phyloP scores from a whole-genome alignment of 129 eudicot species.

The Tagetes patula region DNA sequence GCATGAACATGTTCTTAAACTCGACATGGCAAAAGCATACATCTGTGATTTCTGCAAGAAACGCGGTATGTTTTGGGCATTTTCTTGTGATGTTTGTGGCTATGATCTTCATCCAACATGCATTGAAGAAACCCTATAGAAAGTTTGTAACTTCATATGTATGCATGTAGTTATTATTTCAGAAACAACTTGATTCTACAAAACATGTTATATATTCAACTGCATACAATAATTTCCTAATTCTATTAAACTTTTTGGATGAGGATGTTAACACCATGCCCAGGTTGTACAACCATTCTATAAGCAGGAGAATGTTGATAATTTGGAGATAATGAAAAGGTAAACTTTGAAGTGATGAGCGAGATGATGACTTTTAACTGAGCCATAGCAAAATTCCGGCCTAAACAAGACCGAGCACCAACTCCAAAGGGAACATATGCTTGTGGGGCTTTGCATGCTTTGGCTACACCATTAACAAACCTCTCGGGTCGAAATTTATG shows the following conservation, averaged over 20 bases:
- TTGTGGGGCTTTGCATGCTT: slow-evolving; percentile 77
- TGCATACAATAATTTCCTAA: slow-evolving; percentile 28
- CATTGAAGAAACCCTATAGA: slow-evolving; percentile 28
- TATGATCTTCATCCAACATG: slow-evolving; percentile 63
- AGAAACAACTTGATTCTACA: slow-evolving; percentile 18
- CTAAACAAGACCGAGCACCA: slow-evolving; percentile 76
- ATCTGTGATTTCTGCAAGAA: slow-evolving; percentile 51
- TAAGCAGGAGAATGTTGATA: slow-evolving; percentile 74
- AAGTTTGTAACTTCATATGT: not conserved
- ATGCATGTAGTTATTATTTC: slow-evolving; percentile 22
- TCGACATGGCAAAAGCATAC: slow-evolving; percentile 45
- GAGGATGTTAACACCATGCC: slow-evolving; percentile 67
- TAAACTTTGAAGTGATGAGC: slow-evolving; percentile 59
- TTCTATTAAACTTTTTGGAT: slow-evolving; percentile 37
- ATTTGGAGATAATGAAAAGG: slow-evolving; percentile 62
- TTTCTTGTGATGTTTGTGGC: slow-evolving; percentile 49
- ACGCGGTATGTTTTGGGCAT: slow-evolving; percentile 51
- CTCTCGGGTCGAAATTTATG: slow-evolving; percentile 71
- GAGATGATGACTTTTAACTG: slow-evolving; percentile 63
- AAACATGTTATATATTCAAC: slow-evolving; percentile 17
- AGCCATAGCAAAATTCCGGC: slow-evolving; percentile 67
- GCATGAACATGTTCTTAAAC: slow-evolving; percentile 48
- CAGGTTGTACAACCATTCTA: slow-evolving; percentile 84
- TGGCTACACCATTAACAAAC: slow-evolving; percentile 59
- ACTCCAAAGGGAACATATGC: slow-evolving; percentile 83